Evolutionary conservation across 2,329 filamentous ascomycete genomes (phyloP), one percentile per base, ranked within the genome.

Genomic region (Diaporthe vexans): DNA sequence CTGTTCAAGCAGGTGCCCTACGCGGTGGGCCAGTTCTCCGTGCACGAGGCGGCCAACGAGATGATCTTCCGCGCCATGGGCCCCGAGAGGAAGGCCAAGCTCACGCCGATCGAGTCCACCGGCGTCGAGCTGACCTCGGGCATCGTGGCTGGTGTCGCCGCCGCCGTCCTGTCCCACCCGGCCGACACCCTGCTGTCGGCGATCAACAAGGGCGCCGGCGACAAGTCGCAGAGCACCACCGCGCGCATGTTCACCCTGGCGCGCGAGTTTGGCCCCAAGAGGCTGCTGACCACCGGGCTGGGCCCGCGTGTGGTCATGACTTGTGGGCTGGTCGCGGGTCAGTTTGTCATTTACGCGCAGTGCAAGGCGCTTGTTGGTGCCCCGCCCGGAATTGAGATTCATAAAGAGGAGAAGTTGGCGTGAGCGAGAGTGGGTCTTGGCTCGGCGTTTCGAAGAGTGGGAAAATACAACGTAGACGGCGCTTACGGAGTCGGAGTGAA

Each of bases 21-120:
- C 87, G 97, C 95, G 78, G 95, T 97, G 86, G 92, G 94, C 83
- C 97, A 98, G 88, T 98, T 98, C 88, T 94, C 95, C 78, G 95
- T 96, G 72, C 97, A 94, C 88, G 95, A 98, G 87, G 96, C 94
- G 80, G 94, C 93, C 79, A 91, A 94, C 80, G 94, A 97, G 85
- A 81, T 89, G 78, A 90, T 95, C 83, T 97, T 91, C 88, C 87
- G 88, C 73, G 75, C 84, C 72, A 88, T 97, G 81, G 94, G 95
- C 81, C 87, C 85, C 19, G 86, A 89, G 78, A 83, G 84, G 74
- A 97, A 96, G 88, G 88, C 89, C 76, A 89, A 86, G 77, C 87
- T 94, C 79, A 92, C 92, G 75, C 88, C 91, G 78, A 88, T 92
- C 78, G 91, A 92, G 82, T 93, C 94, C 83, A 97, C 95, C 63